phyloP scores from a whole-genome alignment of 192 early-diverging fungal genomes.

The Coemansia sp. region DNA sequence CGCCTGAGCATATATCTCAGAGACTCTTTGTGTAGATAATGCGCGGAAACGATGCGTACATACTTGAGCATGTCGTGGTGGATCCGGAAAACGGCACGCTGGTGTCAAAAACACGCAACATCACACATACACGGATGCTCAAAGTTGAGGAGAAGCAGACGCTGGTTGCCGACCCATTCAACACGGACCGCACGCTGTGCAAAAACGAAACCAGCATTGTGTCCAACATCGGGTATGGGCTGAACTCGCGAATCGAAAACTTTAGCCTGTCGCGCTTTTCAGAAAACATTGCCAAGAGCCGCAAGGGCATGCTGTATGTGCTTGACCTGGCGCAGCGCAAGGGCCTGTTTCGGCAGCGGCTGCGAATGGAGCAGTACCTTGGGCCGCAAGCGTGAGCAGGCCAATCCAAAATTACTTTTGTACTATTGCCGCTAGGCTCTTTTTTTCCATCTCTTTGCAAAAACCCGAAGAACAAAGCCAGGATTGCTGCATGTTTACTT shows the following conservation, averaged over 20 bases:
- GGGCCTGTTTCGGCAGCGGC: conserved; percentile 45
- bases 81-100: conserved; percentile 75
- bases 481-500: conserved; percentile 1
- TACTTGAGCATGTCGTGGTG: conserved; percentile 86
- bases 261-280: conserved; percentile 86
- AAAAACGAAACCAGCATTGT: conserved; percentile 83
- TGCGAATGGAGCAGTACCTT: conserved; percentile 13
- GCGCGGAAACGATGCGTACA: conserved; percentile 79
- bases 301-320: conserved; percentile 54
- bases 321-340: conserved; percentile 51
- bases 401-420: conserved; percentile 1
- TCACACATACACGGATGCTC: conserved; percentile 91
- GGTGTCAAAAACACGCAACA: conserved; percentile 80
- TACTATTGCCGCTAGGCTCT: not conserved
- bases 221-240: conserved; percentile 81
- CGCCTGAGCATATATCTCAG: not conserved
- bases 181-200: conserved; percentile 65
- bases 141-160: conserved; percentile 91
- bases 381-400: conserved; percentile 1
- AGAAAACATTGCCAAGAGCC: conserved; percentile 59
- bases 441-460: not conserved
- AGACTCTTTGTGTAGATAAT: conserved; percentile 58
- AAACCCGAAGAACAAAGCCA: too few species aligned
- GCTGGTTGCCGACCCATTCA: conserved; percentile 54
- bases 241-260: conserved; percentile 79